These are phyloP conservation scores for Martensiomyces pterosporus DNA, from an alignment of 192 early-diverging fungal species.

Conservation along the genomic window DNA sequence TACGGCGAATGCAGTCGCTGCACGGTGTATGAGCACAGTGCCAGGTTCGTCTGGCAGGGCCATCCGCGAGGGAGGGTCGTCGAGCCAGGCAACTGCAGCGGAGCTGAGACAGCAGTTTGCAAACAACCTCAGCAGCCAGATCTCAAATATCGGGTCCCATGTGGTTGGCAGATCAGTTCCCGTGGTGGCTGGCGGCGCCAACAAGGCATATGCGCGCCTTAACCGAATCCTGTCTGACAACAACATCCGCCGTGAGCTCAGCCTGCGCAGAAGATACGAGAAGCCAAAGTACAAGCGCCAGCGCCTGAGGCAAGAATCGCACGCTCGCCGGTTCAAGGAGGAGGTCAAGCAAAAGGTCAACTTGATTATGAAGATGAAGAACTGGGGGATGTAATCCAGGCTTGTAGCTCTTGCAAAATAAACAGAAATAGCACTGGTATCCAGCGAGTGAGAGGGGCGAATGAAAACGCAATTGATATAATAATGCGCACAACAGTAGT, in stretches of 20 bases:
- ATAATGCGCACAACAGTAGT: too few relatives aligned
- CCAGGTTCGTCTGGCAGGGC: too few relatives aligned
- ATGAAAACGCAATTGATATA: background rate
- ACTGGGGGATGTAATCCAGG: constrained; percentile 35
- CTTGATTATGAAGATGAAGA: constrained; percentile 62
- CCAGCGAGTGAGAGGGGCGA: background rate
- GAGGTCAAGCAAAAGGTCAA: constrained; percentile 60
- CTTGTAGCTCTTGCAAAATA: too few relatives aligned
- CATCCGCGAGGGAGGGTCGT: background rate
- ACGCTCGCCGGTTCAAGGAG: constrained; percentile 56
- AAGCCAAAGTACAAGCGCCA: constrained; percentile 64
- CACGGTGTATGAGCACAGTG: background rate
- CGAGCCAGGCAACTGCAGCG: background rate
- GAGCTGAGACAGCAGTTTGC: constrained; percentile 20
- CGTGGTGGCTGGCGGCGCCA: constrained; percentile 33
- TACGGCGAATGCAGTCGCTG: background rate
- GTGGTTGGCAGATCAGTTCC: constrained; percentile 51
- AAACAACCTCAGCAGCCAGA: constrained; percentile 4
- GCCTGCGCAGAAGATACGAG: constrained; percentile 57
- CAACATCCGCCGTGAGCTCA: constrained; percentile 55
- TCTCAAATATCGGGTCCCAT: constrained; percentile 1
- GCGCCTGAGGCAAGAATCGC: constrained; percentile 53
- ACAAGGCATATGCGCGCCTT: constrained; percentile 53
- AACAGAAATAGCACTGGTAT: background rate
- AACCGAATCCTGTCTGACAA: constrained; percentile 57